Evolutionary conservation across 345 rosid genomes (phyloP).

Genomic region (Gossypium ekmanianum): DNA sequence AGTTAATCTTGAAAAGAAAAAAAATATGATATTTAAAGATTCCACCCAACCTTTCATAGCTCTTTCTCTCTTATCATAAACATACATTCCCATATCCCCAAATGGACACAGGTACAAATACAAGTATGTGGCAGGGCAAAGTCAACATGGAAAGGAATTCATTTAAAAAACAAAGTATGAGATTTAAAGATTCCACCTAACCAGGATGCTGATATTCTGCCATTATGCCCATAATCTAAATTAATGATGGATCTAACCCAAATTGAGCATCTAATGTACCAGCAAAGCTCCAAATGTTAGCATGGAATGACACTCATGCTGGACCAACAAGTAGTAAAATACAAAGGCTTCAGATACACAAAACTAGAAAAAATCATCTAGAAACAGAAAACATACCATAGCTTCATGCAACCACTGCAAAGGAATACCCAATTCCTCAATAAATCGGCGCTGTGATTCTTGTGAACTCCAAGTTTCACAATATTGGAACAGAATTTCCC

Average conservation of each 20-base stretch:
- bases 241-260: neutral
- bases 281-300: neutral
- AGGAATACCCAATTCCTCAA: constrained; percentile 74
- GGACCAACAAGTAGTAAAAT: neutral
- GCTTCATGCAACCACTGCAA: constrained; percentile 91
- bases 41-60: too few relatives aligned
- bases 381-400: constrained; percentile 48
- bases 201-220: constrained; percentile 3
- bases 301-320: constrained; percentile 5
- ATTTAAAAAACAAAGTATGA: neutral
- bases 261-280: neutral
- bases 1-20: neutral
- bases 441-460: constrained; percentile 69
- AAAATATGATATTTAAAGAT: neutral
- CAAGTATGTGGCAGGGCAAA: neutral
- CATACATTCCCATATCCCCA: too few relatives aligned
- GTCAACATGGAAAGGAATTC: neutral
- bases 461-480: constrained; percentile 85
- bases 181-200: neutral
- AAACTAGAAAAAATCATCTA: constrained; percentile 13
- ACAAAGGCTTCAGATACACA: constrained; percentile 16
- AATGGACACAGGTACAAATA: neutral
- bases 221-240: constrained; percentile 1
- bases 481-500: constrained; percentile 84
- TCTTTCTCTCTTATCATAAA: too few relatives aligned